phyloP scores from a whole-genome alignment of 2,329 filamentous ascomycete genomes.

The Hymenoscyphus occultus region DNA sequence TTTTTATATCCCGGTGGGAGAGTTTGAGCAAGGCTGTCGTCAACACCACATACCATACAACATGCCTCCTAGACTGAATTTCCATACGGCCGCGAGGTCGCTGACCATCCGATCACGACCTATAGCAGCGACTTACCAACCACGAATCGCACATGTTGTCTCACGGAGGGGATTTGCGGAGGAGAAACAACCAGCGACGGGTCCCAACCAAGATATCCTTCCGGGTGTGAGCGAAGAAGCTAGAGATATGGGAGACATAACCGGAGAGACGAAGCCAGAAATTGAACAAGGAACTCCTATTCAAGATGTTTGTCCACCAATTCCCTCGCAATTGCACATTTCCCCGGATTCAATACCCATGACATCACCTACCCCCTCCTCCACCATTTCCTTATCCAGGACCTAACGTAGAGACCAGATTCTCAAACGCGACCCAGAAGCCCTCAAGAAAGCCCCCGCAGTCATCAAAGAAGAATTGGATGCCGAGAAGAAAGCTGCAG shows the following conservation, averaged over 20 bases:
- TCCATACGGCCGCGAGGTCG: slow-evolving; percentile 45
- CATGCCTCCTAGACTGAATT: slow-evolving; percentile 56
- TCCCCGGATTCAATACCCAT: slow-evolving; percentile 16
- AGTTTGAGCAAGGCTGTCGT: slow-evolving; percentile 5
- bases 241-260: slow-evolving; percentile 55
- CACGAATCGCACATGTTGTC: slow-evolving; percentile 27
- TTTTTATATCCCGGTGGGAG: slow-evolving; percentile 7
- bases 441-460: slow-evolving; percentile 61
- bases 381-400: slow-evolving; percentile 11
- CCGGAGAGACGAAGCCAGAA: slow-evolving; percentile 57
- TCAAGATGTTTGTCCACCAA: slow-evolving; percentile 52
- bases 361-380: slow-evolving; percentile 25
- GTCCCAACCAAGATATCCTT: slow-evolving; percentile 50
- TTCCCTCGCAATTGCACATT: neutral
- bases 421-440: slow-evolving; percentile 59
- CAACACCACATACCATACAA: slow-evolving; percentile 22
- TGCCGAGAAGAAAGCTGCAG: slow-evolving; percentile 27
- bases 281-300: slow-evolving; percentile 63
- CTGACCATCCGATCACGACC: slow-evolving; percentile 42
- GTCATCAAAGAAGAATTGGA: slow-evolving; percentile 59
- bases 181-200: slow-evolving; percentile 34
- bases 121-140: slow-evolving; percentile 33
- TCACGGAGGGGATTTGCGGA: slow-evolving; percentile 33
- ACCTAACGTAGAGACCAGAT: slow-evolving; percentile 45
- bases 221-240: slow-evolving; percentile 65